These are phyloP conservation scores for Viridothelium virens DNA, from an alignment of 495 filamentous ascomycete species.

Conservation along the genomic window DNA sequence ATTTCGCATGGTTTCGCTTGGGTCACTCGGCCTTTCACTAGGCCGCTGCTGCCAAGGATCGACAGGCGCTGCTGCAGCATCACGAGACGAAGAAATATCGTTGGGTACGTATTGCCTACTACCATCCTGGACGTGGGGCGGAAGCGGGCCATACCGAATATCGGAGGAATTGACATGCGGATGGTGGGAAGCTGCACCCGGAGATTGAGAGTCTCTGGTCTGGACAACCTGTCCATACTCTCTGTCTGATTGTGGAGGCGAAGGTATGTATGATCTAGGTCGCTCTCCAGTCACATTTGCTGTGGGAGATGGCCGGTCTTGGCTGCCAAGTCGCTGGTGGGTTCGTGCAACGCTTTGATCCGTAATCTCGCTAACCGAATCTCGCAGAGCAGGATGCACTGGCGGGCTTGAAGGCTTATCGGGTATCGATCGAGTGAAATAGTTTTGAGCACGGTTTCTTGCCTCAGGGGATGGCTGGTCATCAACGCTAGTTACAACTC, in stretches of 20 bases:
- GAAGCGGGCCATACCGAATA: background rate
- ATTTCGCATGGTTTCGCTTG: background rate
- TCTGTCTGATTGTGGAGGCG: background rate
- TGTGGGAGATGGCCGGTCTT: background rate
- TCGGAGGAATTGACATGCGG: background rate
- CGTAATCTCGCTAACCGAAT: background rate
- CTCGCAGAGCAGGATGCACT: background rate
- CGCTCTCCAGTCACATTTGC: background rate
- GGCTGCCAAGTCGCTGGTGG: background rate
- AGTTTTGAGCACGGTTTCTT: background rate
- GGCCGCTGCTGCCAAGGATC: background rate
- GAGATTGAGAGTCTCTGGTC: background rate
- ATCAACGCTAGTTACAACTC: background rate
- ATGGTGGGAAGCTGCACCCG: background rate
- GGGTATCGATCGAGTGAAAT: background rate
- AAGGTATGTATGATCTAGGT: background rate
- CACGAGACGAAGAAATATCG: background rate
- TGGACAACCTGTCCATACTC: background rate
- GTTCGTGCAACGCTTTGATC: background rate
- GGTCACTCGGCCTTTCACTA: background rate
- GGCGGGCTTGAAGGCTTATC: slow-evolving; percentile 1
- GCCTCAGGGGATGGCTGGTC: background rate
- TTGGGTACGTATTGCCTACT: background rate
- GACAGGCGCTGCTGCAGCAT: background rate
- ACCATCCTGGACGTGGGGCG: background rate